These are phyloP conservation scores for Blastobotrys aristatus DNA, from an alignment of 1,139 yeast genomes.

Conservation along the genomic window DNA sequence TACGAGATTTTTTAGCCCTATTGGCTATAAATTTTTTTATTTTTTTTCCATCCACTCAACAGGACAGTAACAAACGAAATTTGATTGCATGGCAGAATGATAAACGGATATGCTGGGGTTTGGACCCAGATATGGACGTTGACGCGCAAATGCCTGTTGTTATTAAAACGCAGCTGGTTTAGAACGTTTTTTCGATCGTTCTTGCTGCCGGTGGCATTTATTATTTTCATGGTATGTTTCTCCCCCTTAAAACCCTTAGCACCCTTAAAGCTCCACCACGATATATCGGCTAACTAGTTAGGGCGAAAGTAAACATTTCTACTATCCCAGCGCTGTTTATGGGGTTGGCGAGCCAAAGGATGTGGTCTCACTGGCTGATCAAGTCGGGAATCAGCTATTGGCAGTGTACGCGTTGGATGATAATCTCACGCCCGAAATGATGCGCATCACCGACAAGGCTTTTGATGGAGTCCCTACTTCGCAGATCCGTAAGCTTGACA, in stretches of 20 bases:
- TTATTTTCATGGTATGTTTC: slow-evolving; percentile 31
- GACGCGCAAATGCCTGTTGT: slow-evolving; percentile 25
- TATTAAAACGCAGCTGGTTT: slow-evolving; percentile 29
- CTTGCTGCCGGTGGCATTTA: slow-evolving; percentile 31
- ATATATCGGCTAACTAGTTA: no score
- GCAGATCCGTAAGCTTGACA: slow-evolving; percentile 26
- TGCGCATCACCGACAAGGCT: slow-evolving; percentile 28
- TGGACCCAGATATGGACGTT: slow-evolving; percentile 17
- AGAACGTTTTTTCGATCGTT: slow-evolving; percentile 33
- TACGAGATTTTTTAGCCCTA: no score
- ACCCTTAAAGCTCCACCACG: no score
- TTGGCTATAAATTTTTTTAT: neutral
- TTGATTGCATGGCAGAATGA: neutral
- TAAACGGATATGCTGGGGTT: neutral
- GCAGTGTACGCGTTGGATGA: slow-evolving; percentile 27
- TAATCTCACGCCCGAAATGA: slow-evolving; percentile 24
- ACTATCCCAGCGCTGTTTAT: slow-evolving; percentile 30
- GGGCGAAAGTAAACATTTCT: slow-evolving; percentile 33
- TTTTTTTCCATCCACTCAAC: neutral
- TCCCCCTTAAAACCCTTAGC: no score
- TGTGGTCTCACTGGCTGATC: slow-evolving; percentile 24
- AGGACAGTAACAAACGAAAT: neutral
- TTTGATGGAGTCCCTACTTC: slow-evolving; percentile 28
- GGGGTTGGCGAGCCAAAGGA: slow-evolving; percentile 32
- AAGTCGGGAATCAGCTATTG: slow-evolving; percentile 26